phyloP scores from a whole-genome alignment of 179 eudicot genomes.

The Camellia oleifera region DNA sequence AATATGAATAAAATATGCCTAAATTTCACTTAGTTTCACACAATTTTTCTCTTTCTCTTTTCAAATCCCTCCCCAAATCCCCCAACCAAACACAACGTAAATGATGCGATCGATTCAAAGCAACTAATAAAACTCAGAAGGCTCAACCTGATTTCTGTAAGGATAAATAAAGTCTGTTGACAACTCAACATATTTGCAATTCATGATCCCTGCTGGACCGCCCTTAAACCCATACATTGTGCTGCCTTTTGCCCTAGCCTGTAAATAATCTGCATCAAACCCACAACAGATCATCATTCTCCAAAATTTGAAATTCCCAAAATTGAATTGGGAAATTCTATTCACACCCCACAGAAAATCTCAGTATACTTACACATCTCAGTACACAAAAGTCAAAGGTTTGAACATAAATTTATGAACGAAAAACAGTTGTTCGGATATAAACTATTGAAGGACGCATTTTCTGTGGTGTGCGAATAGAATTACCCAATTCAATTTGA shows the following conservation, averaged over 20 bases:
- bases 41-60: too few species aligned
- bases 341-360: too few species aligned
- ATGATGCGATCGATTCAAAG: background rate
- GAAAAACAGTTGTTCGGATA: too few species aligned
- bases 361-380: too few species aligned
- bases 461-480: too few species aligned
- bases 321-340: background rate
- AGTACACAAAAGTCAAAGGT: too few species aligned
- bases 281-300: conserved; percentile 6
- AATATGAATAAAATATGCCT: too few species aligned
- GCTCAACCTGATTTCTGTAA: conserved; percentile 81
- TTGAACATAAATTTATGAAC: too few species aligned
- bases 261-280: conserved; percentile 60
- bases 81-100: too few species aligned
- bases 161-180: conserved; percentile 75
- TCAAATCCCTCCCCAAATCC: too few species aligned
- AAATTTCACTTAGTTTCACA: too few species aligned
- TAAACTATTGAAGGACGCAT: too few species aligned
- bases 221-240: conserved; percentile 75
- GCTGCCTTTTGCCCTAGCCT: conserved; percentile 73
- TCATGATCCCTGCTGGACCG: conserved; percentile 94
- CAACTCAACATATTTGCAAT: conserved; percentile 64
- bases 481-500: background rate
- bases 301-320: background rate
- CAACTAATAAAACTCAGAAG: background rate